Evolutionary conservation across 768 basidiomycete genomes (phyloP), one percentile per base, ranked within the genome.

Genomic region (Rossbeevera mucosa): DNA sequence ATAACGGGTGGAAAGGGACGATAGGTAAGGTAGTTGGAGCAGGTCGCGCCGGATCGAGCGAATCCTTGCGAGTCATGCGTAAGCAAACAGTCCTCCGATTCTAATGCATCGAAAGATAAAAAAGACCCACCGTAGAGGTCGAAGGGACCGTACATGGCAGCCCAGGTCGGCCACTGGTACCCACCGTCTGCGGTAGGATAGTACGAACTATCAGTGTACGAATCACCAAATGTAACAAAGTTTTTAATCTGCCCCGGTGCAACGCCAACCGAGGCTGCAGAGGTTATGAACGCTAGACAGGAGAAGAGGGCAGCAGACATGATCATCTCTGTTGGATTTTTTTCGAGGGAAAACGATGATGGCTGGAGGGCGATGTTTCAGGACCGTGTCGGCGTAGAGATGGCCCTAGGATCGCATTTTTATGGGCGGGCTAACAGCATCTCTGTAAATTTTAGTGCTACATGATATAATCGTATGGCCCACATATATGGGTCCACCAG

Each of bases 171-270:
- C 85, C 85, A 86, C 12, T 80, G 68, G 4, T 72, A 74, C 3
- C 77, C 79, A 8, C 74, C 73, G 47, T 72, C 69, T 2, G 68
- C 69, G 11, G 63, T 21, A 13, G 57, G 53, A 33, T 65, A 65
- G 45, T 60, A 65, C 8, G 74, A 76, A 2, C 79, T 64, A 52
- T 86, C 84, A 0, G 81, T 82, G 59, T 82, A 85, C 46, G 78
- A 80, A 66, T 86, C 84, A 4, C 85, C 84, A 51, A 86, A 87
- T 0, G 82, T 83, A 48, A 82, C 84, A 13, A 86, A 72, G 52
- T 79, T 77, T 62, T 80, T 81, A 52, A 86, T 83, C 55, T 82
- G 80, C 6, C 70, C 71, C 0, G 72, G 67, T 21, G 57, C 52
- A 4, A 75, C 60, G 11, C 68, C 73, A 12, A 47, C 26, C 6